Percentiles rank a stretch among this genome's conserved stretches.
These are phyloP conservation scores for Fomitopsis betulina DNA, from an alignment of 1,284 basidiomycete species.

Conservation along the genomic window DNA sequence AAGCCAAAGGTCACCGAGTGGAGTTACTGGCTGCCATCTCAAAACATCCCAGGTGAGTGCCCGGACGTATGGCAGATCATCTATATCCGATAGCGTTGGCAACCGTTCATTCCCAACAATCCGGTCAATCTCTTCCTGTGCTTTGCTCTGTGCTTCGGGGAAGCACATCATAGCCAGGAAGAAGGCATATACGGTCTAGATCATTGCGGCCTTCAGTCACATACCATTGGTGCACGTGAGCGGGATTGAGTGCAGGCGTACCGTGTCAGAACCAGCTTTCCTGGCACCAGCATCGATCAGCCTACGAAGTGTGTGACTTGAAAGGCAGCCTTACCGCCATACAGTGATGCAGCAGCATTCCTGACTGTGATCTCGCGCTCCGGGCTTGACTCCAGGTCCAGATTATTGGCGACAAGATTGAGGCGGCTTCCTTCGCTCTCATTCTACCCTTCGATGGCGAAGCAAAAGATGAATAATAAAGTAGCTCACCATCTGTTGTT, in stretches of 20 bases:
- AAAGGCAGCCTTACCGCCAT: conserved; percentile 8
- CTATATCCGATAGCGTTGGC: conserved; percentile 26
- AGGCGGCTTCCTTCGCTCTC: conserved; percentile 22
- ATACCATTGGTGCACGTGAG: too few species aligned
- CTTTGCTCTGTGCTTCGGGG: conserved; percentile 28
- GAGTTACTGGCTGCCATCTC: conserved; percentile 25
- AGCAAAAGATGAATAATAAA: neutral
- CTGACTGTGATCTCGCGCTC: conserved; percentile 24
- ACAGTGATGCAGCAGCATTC: conserved; percentile 23
- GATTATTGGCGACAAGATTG: conserved; percentile 21
- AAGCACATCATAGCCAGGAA: conserved; percentile 28
- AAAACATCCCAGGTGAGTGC: conserved; percentile 26
- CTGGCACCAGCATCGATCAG: neutral
- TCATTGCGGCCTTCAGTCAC: too few species aligned
- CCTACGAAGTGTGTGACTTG: too few species aligned
- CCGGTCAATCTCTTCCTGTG: conserved; percentile 28
- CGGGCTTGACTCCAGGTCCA: conserved; percentile 16
- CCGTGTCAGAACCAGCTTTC: conserved; percentile 25
- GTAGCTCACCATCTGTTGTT: conserved; percentile 19
- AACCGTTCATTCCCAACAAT: conserved; percentile 26
- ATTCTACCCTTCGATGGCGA: conserved; percentile 12
- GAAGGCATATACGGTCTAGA: conserved; percentile 27
- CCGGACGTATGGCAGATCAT: conserved; percentile 26
- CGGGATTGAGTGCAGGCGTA: too few species aligned
- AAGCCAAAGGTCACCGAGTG: conserved; percentile 15